Conservation (phyloP, 352 stramenopile genomes). For the Globisporangium nunn region DNA sequence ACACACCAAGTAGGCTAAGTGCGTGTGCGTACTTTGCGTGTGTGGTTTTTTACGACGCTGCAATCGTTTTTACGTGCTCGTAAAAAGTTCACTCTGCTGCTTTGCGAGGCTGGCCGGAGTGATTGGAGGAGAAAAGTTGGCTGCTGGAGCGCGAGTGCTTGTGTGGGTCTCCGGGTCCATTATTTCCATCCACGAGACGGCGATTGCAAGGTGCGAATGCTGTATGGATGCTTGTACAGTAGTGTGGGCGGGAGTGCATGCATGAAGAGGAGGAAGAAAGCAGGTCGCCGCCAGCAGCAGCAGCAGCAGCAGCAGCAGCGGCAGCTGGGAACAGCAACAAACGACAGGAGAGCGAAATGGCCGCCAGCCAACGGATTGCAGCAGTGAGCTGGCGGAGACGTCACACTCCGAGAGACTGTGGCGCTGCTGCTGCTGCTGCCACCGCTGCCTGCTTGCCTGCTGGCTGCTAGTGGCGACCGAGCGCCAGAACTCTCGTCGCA, state of each 20-base stretch:
- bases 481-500: no score
- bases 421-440: neutral
- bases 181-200: conserved; percentile 84
- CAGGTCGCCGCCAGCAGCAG: neutral
- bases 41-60: neutral
- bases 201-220: conserved; percentile 26
- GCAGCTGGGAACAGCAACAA: neutral
- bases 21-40: neutral
- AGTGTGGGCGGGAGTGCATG: neutral
- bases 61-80: conserved; percentile 13
- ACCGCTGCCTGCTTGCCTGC: no score
- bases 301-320: conserved; percentile 2
- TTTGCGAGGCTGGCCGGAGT: conserved; percentile 32
- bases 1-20: neutral
- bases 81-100: conserved; percentile 2
- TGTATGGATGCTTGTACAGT: neutral
- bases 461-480: neutral
- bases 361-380: neutral
- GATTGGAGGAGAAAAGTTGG: conserved; percentile 66
- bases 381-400: neutral
- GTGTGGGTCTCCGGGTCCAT: conserved; percentile 40
- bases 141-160: conserved; percentile 5
- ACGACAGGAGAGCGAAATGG: neutral
- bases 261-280: no score
- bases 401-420: neutral